Base-by-base conservation (phyloP, 352 stramenopile species). In the Saprolegnia diclina region DNA sequence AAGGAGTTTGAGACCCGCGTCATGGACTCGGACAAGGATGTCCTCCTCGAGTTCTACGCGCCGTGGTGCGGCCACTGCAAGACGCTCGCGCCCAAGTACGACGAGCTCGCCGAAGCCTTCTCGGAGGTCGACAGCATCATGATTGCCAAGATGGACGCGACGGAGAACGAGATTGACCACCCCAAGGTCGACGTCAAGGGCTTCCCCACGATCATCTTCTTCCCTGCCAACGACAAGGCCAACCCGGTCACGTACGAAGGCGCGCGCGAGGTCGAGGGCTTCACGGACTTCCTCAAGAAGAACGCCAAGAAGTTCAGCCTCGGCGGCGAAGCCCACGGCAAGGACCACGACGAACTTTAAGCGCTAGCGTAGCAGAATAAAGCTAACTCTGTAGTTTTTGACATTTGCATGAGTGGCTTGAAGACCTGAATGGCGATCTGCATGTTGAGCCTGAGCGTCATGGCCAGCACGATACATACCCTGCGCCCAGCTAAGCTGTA, bases 171-270 rank as follows among this genome's bases (percentile, higher is more conserved):
- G 77, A 82, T 98, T 35, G 92, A 97, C 80, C 77, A 94, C 77
- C 72, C 83, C 5, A 82, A 83, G 38, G 87, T 98, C 35, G 81
- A 95, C 42, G 85, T 98, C 71, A 82, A 87, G 64, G 94, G 93
- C 32, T 98, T 98, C 90, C 95, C 95, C 42, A 98, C 95, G 55
- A 79, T 98, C 46, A 81, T 97, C 64, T 98, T 98, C 78, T 98
- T 98, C 87, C 91, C 91, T 52, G 89, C 75, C 64, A 91, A 95
- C 53, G 81, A 92, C 75, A 96, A 96, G 74, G 76, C 80, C 69
- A 91, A 91, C 72, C 88, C 89, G 56, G 74, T 96, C 53, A 71
- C 80, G 63, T 97, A 95, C 79, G 87, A 96, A 53, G 88, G 85
- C 42, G 80, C 80, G 14, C 86, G 87, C 52, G 88, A 96, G 56